Percentiles rank a stretch among this genome's conserved stretches.
Conservation (phyloP, 2,329 filamentous ascomycete species). For the Colletotrichum tropicale region DNA sequence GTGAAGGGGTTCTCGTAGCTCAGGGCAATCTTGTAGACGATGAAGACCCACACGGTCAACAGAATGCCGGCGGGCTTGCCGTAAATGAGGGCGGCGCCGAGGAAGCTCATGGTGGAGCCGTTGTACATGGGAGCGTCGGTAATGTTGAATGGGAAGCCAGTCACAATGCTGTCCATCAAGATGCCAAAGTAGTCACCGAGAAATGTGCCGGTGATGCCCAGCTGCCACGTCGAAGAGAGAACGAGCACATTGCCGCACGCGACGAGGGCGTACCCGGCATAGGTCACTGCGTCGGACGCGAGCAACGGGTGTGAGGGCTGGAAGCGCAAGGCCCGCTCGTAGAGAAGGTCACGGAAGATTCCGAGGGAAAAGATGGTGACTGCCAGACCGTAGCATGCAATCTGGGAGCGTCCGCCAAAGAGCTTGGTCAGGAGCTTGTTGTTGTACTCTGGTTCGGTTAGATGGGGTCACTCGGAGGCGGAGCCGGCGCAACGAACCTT, state of each 20-base stretch:
- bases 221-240: constrained; percentile 84
- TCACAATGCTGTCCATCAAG: constrained; percentile 93
- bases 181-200: constrained; percentile 99
- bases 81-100: constrained; percentile 83
- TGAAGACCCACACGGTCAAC: constrained; percentile 74
- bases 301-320: constrained; percentile 79
- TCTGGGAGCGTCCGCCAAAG: constrained; percentile 77
- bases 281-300: constrained; percentile 60
- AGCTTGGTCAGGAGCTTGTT: constrained; percentile 87
- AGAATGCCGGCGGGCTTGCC: constrained; percentile 87
- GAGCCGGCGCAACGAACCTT: constrained; percentile 58
- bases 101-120: constrained; percentile 89
- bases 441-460: constrained; percentile 74
- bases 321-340: constrained; percentile 80
- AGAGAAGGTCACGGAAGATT: constrained; percentile 85
- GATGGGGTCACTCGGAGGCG: not conserved
- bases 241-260: constrained; percentile 82
- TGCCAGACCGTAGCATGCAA: constrained; percentile 90
- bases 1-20: constrained; percentile 95
- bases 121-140: constrained; percentile 95
- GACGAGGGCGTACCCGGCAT: constrained; percentile 74
- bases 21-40: constrained; percentile 82
- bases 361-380: constrained; percentile 90
- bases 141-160: constrained; percentile 94
- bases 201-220: constrained; percentile 95